Base-by-base conservation (phyloP, 2,329 filamentous ascomycete genomes). In the Ampelomyces quisqualis region DNA sequence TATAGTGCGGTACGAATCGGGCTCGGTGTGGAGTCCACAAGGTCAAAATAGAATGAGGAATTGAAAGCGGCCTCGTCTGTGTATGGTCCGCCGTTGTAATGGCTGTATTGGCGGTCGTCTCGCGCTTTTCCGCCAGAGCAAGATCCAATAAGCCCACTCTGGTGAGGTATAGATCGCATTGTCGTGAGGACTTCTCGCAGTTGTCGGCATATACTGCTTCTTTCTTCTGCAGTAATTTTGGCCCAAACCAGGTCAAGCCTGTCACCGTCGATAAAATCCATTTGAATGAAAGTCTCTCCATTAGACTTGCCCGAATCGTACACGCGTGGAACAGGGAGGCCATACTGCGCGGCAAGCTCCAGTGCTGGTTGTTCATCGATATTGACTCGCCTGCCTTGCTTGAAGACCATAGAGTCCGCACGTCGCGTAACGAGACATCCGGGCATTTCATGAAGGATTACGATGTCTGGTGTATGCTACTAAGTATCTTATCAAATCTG, bases 241-340 rank as follows among this genome's bases (percentile, higher is more conserved):
- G 33, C 37, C 45, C 45, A 51, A 7, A 45, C 19, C 13, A n/a
- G 13, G 15, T 42, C 40, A 11, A 51, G 48, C 5, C 4, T 33
- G 11, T 34, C 30, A 9, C 48, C 45, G 4, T 29, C 22, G n/a
- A 51, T 34, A 22, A 39, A 51, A 27, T 48, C 41, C 41, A 48
- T 51, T 23, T 29, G 24, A 20, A 51, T 45, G 10, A 13, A 31
- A 18, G 11, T 15, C 32, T 43, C 34, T 17, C 43, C 39, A 18
- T 42, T 34, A 9, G 6, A 7, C 14, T 21, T 13, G 15, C 22
- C 21, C 13, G 15, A 9, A 34, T 36, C 35, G 14, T 43, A 32
- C 7, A 47, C 38, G 23, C 15, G 43, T 6, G 43, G 43, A 15
- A 36, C 38, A 28, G 43, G 43, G 13, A 47, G 43, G 2, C 22